Base-by-base conservation (phyloP, 1,284 basidiomycete genomes). In the Sporisorium reilianum region DNA sequence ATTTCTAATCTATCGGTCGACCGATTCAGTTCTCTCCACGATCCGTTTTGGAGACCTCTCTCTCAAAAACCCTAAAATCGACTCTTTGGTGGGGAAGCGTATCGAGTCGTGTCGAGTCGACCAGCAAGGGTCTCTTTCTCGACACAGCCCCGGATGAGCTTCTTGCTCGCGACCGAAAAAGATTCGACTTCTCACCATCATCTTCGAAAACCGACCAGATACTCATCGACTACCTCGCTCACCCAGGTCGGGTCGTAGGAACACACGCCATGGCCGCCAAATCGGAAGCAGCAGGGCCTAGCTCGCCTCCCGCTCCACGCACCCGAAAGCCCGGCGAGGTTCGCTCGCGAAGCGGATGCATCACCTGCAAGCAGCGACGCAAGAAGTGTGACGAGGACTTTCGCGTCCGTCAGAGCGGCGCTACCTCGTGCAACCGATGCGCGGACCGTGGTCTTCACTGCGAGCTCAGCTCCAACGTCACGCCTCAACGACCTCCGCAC, bases 351-450 rank as follows among this genome's bases (percentile, higher is more conserved):
- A 70, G 57, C 36, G 77, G 77, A 49, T 79, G 77, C 51, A 40
- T 71, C 23, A 76, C 73, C 18, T 79, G 77, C 64, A 71, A 75
- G 49, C 64, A 69, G 50, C 63, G 77, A 2, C 74, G 77, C 30
- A 79, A 79, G 41, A 79, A 79, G 46, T 79, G 77, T 42, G 70
- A 73, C 26, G 75, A 77, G 40, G 67, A 74, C 56, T 79, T 74
- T 54, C 61, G 73, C 48, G 48, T 65, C 20, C 66, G 77, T 41
- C 52, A 59, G 16, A 69, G 68, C 56, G 77, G 75, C 20, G 48
- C 56, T 11, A 62, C 44, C 22, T 62, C 77, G 10, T 79, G 77
- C 54, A 75, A 55, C 18, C 58, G 74, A 38, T 79, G 77, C 46
- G 59, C 60, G 1, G 66, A 68, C 46, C 74, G 77, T 34, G 63